Evolutionary conservation across 129 eudicot genomes (phyloP).

Genomic region (Centaurea solstitialis): DNA sequence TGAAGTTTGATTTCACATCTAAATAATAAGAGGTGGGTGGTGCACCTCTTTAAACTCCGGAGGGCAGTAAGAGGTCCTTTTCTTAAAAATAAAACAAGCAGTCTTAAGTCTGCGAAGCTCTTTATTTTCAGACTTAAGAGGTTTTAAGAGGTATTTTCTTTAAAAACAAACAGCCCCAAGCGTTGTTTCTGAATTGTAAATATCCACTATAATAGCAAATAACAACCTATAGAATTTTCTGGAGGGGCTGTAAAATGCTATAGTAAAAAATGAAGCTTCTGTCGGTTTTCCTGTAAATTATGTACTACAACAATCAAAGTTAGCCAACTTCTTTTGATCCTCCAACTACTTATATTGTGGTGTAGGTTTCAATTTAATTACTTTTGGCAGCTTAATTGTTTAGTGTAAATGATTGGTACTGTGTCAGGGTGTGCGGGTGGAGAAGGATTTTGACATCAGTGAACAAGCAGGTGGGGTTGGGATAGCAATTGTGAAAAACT

Average conservation of each 20-base stretch:
- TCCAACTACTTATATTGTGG: too few species aligned
- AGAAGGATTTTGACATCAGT: slow-evolving; percentile 72
- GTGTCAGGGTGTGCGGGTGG: slow-evolving; percentile 48
- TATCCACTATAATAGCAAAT: not conserved
- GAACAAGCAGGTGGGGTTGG: slow-evolving; percentile 66
- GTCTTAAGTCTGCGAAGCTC: too few species aligned
- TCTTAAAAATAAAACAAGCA: too few species aligned
- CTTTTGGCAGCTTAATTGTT: not conserved
- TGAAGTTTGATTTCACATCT: too few species aligned
- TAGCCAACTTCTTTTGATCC: not conserved
- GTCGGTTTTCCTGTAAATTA: not conserved
- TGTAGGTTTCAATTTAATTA: not conserved
- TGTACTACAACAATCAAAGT: not conserved
- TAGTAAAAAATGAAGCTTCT: not conserved
- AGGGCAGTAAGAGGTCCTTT: too few species aligned
- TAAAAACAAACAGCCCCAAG: too few species aligned
- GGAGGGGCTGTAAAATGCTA: too few species aligned
- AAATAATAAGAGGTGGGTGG: too few species aligned
- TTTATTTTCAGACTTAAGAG: too few species aligned
- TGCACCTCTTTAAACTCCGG: too few species aligned
- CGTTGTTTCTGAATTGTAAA: not conserved
- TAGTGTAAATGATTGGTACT: not conserved
- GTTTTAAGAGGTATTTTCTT: too few species aligned
- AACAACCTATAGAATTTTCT: not conserved
- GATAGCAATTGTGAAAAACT: slow-evolving; percentile 37